These are phyloP conservation scores for Daldinia vernicosa DNA, from an alignment of 495 filamentous ascomycete species.

Conservation along the genomic window DNA sequence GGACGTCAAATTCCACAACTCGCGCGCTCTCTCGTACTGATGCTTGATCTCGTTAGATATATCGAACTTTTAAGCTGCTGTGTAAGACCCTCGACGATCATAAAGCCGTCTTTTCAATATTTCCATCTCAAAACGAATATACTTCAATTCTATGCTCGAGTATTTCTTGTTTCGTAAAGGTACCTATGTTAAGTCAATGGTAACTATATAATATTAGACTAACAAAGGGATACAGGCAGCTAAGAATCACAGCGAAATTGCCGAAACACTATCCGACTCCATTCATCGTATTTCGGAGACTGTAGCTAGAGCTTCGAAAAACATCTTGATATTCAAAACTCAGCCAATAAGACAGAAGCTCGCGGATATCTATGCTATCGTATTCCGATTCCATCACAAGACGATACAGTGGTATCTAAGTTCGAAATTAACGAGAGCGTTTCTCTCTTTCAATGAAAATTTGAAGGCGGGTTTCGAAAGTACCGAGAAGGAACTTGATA, in stretches of 20 bases:
- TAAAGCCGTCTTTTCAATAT: conserved; percentile 11
- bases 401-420: conserved; percentile 14
- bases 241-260: conserved; percentile 15
- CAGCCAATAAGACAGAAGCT: conserved; percentile 10
- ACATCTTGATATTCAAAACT: conserved; percentile 13
- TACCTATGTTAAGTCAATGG: background rate
- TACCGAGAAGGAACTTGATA: conserved; percentile 7
- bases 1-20: too few species aligned
- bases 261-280: conserved; percentile 9
- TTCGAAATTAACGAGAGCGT: conserved; percentile 9
- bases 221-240: background rate
- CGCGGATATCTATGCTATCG: conserved; percentile 7
- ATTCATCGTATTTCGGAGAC: conserved; percentile 4
- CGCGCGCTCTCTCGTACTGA: background rate
- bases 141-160: conserved; percentile 13
- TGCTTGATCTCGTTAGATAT: background rate
- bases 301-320: conserved; percentile 13
- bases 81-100: conserved; percentile 19
- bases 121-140: conserved; percentile 17
- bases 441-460: conserved; percentile 10
- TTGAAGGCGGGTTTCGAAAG: conserved; percentile 14
- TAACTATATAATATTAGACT: background rate
- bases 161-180: conserved; percentile 19
- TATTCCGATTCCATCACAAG: conserved; percentile 18
- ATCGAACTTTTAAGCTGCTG: conserved; percentile 1